A percentile compares a stretch with the other conserved stretches of the same genome.
Evolutionary conservation across 2,329 filamentous ascomycete genomes (phyloP).

Genomic region (Botryotinia narcissicola): DNA sequence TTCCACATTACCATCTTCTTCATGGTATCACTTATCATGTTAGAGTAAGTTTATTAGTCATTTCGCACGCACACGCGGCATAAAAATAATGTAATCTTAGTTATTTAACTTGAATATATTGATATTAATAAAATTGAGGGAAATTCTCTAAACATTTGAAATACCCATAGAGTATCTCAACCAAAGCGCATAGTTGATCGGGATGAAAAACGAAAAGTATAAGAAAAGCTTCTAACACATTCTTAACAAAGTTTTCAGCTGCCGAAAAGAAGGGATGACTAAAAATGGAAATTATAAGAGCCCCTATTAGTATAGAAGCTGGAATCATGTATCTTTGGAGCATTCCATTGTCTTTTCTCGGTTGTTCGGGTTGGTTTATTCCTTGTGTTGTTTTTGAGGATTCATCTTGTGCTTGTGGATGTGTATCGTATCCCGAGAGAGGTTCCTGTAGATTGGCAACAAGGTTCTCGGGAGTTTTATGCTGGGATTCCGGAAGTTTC

Average conservation of each 20-base stretch:
- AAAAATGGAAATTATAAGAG: background rate
- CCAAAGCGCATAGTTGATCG: background rate
- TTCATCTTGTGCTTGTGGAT: background rate
- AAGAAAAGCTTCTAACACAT: background rate
- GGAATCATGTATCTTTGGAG: background rate
- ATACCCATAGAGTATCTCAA: background rate
- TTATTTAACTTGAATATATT: background rate
- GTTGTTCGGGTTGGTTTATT: background rate
- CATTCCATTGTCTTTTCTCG: background rate
- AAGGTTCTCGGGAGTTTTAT: background rate
- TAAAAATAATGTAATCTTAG: no score
- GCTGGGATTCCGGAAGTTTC: rapidly evolving
- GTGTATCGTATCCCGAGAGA: background rate
- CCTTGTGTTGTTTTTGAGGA: background rate
- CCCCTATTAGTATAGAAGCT: background rate
- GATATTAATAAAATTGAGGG: background rate
- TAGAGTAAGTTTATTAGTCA: background rate
- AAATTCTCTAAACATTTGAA: background rate
- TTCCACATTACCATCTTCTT: no score
- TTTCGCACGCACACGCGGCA: background rate
- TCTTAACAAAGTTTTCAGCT: background rate
- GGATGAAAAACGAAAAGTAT: background rate
- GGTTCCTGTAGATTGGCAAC: background rate
- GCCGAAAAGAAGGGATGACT: background rate
- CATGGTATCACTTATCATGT: background rate